Evolutionary conservation across 2,329 filamentous ascomycete species (phyloP), one percentile per base, ranked within the genome.

Genomic region (Hypoxylon rubiginosum): DNA sequence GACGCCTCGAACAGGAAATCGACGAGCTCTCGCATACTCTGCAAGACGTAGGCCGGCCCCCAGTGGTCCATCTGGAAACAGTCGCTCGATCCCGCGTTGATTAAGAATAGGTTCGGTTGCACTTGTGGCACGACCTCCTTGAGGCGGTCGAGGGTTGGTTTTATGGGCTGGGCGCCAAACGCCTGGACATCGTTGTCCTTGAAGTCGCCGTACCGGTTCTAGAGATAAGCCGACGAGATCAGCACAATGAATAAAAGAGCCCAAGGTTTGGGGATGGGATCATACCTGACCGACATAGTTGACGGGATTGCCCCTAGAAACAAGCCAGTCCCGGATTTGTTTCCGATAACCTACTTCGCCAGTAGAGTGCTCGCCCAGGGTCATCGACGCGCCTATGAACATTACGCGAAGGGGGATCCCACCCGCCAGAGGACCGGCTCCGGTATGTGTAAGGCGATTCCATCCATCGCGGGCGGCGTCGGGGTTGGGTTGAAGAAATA

Each of bases 111-210:
- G 58, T 76, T 76, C 13, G 74, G 74, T 41, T 74, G 71, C 43
- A 70, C 68, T 26, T 64, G 57, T 1, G 74, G 73, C 4, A 76
- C 72, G 36, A 73, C 68, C 28, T 71, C 55, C 48, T 56, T 66
- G 8, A 73, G 62, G 30, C 71, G 70, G 30, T 73, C 71, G 64
- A 71, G 68, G 15, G 74, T 69, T 10, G 69, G 63, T n/a, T 72
- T 67, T 49, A 76, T 69, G 26, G 73, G 73, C 10, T 72, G 72
- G 17, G 74, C 69, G 28, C 72, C 52, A 50, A 64, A 76, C 9
- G 72, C 74, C 41, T 76, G 73, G 4, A 75, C 73, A 43, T 76
- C 74, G 60, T 76, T 76, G 61, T 76, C 73, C 51, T 73, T 74
- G 67, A 76, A 74, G 7, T 72, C 46, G 45, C 73, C 73, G 48